phyloP scores from a whole-genome alignment of 768 basidiomycete species.

The Phaeotremella skinneri region DNA sequence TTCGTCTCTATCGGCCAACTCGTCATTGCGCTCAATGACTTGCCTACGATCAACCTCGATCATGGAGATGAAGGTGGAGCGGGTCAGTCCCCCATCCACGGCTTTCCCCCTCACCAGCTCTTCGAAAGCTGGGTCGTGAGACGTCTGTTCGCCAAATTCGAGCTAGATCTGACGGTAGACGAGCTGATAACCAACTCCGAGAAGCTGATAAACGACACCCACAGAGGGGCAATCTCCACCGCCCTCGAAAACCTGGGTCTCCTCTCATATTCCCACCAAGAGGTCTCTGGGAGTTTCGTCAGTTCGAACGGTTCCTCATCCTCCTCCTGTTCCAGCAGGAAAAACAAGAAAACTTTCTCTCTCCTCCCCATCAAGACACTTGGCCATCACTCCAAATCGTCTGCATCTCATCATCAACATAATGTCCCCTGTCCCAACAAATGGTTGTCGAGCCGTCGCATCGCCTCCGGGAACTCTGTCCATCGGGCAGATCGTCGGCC shows the following conservation, averaged over 20 bases:
- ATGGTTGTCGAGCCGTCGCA: neutral
- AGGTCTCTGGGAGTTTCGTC: neutral
- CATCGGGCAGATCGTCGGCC: conserved; percentile 17
- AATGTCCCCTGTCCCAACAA: neutral
- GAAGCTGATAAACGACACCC: neutral
- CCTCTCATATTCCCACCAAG: neutral
- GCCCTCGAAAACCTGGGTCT: neutral
- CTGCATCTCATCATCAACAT: no score
- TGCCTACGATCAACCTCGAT: no score
- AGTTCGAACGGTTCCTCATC: neutral
- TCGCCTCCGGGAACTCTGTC: neutral
- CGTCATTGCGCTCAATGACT: conserved; percentile 29
- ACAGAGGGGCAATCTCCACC: neutral
- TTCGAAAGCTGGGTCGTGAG: no score
- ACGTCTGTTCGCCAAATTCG: no score
- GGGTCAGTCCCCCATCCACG: no score
- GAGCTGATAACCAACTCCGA: conserved; percentile 12
- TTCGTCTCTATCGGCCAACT: conserved; percentile 33
- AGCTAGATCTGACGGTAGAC: no score
- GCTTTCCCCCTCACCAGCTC: no score
- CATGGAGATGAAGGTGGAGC: no score
- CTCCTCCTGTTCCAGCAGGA: neutral
- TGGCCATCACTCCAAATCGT: neutral
- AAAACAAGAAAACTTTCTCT: conserved; percentile 3
- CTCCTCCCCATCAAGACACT: neutral